A percentile compares a stretch with the other conserved stretches of the same genome.
phyloP scores from a whole-genome alignment of 148 eudicot species.

The Hydrangea macrophylla region DNA sequence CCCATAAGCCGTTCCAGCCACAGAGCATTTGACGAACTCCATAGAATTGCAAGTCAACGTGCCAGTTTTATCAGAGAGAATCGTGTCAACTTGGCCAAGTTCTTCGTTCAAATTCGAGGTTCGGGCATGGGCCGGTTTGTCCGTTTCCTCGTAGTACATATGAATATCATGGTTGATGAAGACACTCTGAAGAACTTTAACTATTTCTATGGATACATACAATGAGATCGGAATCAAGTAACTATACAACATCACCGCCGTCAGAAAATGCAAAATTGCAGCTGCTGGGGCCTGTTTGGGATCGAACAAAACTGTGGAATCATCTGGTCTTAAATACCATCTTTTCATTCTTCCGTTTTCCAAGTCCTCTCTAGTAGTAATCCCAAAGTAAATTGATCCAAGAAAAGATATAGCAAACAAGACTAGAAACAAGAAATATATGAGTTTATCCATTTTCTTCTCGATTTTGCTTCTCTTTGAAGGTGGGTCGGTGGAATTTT shows the following conservation, averaged over 20 bases:
- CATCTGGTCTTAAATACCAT: conserved; percentile 85
- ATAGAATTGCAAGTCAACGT: conserved; percentile 93
- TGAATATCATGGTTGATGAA: conserved; percentile 72
- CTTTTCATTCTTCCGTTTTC: conserved; percentile 49
- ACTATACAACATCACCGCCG: conserved; percentile 73
- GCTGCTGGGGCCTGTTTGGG: conserved; percentile 55
- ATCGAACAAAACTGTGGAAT: conserved; percentile 46
- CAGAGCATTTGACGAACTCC: conserved; percentile 94
- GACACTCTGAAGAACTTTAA: conserved; percentile 76
- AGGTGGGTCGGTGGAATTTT: conserved; percentile 87
- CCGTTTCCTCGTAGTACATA: conserved; percentile 90
- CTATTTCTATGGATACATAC: conserved; percentile 90
- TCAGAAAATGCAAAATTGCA: conserved; percentile 66
- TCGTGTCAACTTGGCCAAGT: conserved; percentile 92
- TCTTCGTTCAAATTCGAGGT: conserved; percentile 97
- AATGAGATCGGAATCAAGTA: conserved; percentile 90
- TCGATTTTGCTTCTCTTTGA: conserved; percentile 92
- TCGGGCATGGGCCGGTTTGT: conserved; percentile 90
- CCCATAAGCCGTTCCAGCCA: conserved; percentile 90
- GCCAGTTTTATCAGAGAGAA: conserved; percentile 95
- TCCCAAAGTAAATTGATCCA: conserved; percentile 80
- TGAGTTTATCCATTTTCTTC: conserved; percentile 83
- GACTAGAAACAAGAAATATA: conserved; percentile 64
- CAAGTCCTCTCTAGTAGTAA: conserved; percentile 59
- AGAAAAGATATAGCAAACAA: conserved; percentile 55